Conservation (phyloP, 2,329 filamentous ascomycete genomes). For the Fusarium chlamydosporum region DNA sequence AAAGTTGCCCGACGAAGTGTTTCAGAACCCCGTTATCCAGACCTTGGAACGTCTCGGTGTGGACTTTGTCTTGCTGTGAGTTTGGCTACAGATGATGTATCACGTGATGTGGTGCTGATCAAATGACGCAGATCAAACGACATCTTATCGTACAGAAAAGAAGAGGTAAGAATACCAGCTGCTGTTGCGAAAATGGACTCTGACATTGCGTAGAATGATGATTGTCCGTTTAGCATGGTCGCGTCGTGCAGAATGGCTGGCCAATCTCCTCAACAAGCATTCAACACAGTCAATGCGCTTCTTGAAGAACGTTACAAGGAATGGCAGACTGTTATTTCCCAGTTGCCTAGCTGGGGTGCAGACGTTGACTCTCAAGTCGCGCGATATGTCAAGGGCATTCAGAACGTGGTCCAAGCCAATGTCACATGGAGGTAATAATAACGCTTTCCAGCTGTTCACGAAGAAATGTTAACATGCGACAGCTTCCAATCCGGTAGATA, state of each 20-base stretch:
- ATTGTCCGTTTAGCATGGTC: constrained; percentile 27
- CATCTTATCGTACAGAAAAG: constrained; percentile 21
- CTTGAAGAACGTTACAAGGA: constrained; percentile 15
- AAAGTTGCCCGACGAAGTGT: constrained; percentile 6
- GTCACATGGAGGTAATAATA: constrained; percentile 25
- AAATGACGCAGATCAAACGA: neutral
- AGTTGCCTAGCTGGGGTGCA: constrained; percentile 20
- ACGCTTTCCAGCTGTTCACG: fast-evolving
- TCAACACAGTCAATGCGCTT: constrained; percentile 10
- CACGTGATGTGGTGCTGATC: fast-evolving
- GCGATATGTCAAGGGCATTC: constrained; percentile 20
- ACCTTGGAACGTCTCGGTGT: constrained; percentile 16
- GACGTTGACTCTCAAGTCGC: constrained; percentile 10
- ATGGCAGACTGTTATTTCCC: neutral
- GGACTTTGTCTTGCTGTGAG: constrained; percentile 21
- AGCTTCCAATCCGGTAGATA: constrained; percentile 31
- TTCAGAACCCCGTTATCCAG: constrained; percentile 6
- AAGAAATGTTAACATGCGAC: neutral
- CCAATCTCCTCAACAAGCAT: constrained; percentile 20
- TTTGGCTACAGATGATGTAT: neutral
- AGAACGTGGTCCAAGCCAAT: constrained; percentile 30
- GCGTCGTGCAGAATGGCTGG: constrained; percentile 27
- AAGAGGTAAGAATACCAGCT: neutral
- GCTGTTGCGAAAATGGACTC: fast-evolving
- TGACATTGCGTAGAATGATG: constrained; percentile 7